A percentile compares a stretch with the other conserved stretches of the same genome.
These are phyloP conservation scores for Saccharomyces hybrid DNA, from an alignment of 1,139 yeast species.

Conservation along the genomic window DNA sequence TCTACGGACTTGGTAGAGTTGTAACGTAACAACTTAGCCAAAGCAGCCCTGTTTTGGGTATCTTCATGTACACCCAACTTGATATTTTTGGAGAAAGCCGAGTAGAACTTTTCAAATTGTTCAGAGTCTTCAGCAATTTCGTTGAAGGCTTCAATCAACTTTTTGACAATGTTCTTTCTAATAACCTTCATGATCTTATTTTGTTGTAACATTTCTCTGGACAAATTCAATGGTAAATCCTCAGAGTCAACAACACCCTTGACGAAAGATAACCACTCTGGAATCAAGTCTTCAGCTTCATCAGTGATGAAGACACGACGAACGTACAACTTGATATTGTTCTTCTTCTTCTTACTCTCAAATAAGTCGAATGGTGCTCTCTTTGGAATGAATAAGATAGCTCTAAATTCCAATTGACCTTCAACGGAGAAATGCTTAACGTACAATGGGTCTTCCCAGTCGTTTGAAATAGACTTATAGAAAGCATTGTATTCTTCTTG, in stretches of 20 bases:
- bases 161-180: conserved; percentile 98
- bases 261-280: conserved; percentile 97
- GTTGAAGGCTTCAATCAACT: conserved; percentile 95
- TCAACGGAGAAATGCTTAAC: conserved; percentile 99
- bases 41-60: conserved; percentile 90
- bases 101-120: conserved; percentile 97
- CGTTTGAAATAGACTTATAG: conserved; percentile 98
- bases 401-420: conserved; percentile 99
- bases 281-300: conserved; percentile 97
- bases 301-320: conserved; percentile 99
- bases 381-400: conserved; percentile 94
- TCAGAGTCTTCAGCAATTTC: conserved; percentile 99
- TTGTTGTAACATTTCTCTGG: conserved; percentile 99
- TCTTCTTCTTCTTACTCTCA: conserved; percentile 97
- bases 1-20: conserved; percentile 93
- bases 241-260: conserved; percentile 99
- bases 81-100: conserved; percentile 96
- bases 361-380: conserved; percentile 99
- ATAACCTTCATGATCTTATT: conserved; percentile 99
- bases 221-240: conserved; percentile 98
- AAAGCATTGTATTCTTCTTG: conserved; percentile 98
- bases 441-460: conserved; percentile 99
- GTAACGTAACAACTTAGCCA: conserved; percentile 95
- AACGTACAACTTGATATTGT: conserved; percentile 96
- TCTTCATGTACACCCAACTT: conserved; percentile 99